Percentiles rank a stretch among this genome's conserved stretches.
phyloP scores from a whole-genome alignment of 768 basidiomycete genomes.

The Mycena vitilis region DNA sequence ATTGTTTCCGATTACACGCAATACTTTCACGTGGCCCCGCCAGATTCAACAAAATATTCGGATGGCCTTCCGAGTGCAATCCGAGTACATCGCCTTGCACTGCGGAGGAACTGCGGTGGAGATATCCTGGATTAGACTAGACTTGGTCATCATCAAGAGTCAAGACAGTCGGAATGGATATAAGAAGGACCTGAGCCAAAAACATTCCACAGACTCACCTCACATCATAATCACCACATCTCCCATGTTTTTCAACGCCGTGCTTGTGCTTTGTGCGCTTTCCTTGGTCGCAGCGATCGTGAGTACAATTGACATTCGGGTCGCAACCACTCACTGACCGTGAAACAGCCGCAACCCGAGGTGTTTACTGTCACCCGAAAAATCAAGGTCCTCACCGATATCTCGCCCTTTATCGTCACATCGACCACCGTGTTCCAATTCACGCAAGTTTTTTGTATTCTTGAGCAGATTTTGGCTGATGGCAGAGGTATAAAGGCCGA shows the following conservation, averaged over 20 bases:
- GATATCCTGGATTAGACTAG: neutral
- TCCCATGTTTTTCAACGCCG: conserved; percentile 24
- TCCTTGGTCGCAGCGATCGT: conserved; percentile 10
- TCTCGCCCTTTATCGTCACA: conserved; percentile 22
- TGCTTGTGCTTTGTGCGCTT: conserved; percentile 8
- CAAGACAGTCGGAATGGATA: neutral
- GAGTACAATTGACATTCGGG: neutral
- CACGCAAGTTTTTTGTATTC: conserved; percentile 1
- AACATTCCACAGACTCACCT: neutral
- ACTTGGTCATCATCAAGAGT: no score
- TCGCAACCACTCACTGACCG: neutral
- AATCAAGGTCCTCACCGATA: conserved; percentile 14
- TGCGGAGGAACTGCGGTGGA: neutral
- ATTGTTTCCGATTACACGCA: no score
- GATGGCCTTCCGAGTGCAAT: no score
- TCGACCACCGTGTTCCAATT: conserved; percentile 17
- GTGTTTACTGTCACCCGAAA: conserved; percentile 18
- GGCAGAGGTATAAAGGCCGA: conserved; percentile 1
- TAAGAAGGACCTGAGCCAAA: neutral
- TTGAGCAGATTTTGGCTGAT: neutral
- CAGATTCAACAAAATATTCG: no score
- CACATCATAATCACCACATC: neutral
- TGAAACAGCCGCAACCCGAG: conserved; percentile 15
- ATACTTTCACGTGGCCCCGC: no score
- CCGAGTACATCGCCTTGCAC: neutral